phyloP scores from a whole-genome alignment of 1,139 yeast species.

The Wickerhamiella pararugosa region DNA sequence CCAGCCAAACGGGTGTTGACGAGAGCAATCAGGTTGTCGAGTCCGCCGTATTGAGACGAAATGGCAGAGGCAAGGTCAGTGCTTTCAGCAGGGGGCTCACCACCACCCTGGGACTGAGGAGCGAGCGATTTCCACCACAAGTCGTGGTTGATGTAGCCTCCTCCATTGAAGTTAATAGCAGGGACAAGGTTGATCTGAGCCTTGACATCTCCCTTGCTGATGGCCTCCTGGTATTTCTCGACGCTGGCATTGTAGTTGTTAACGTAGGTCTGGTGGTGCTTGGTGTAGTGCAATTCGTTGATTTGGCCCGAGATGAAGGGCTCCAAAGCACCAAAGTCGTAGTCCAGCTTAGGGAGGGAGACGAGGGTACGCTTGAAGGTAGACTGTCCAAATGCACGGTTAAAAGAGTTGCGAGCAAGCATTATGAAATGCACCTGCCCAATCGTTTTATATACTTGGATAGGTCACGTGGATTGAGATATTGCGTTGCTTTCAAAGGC shows the following conservation, averaged over 20 bases:
- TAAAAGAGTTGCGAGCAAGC: too few relatives aligned
- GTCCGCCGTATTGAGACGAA: conserved; percentile 52
- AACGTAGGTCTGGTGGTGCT: conserved; percentile 93
- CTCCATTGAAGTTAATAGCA: conserved; percentile 84
- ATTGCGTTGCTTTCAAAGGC: too few relatives aligned
- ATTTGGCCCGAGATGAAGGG: conserved; percentile 82
- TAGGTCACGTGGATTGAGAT: too few relatives aligned
- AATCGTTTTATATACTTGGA: too few relatives aligned
- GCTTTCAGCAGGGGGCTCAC: conserved; percentile 52
- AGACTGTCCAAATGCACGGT: too few relatives aligned
- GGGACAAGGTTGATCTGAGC: conserved; percentile 58
- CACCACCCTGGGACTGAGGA: conserved; percentile 72
- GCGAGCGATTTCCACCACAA: conserved; percentile 88
- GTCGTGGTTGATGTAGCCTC: conserved; percentile 80
- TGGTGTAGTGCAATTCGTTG: conserved; percentile 75
- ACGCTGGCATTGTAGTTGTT: conserved; percentile 72
- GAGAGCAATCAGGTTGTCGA: conserved; percentile 52
- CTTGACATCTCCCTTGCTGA: conserved; percentile 48
- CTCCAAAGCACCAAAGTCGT: conserved; percentile 79
- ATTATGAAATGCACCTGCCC: too few relatives aligned
- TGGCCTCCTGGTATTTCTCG: conserved; percentile 65
- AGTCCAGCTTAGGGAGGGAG: conserved; percentile 72
- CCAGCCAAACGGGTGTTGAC: conserved; percentile 79
- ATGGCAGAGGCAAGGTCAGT: conserved; percentile 51
- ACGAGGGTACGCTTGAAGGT: conserved; percentile 31